These are phyloP conservation scores for Boechera stricta DNA, from an alignment of 345 rosid species.

Conservation along the genomic window DNA sequence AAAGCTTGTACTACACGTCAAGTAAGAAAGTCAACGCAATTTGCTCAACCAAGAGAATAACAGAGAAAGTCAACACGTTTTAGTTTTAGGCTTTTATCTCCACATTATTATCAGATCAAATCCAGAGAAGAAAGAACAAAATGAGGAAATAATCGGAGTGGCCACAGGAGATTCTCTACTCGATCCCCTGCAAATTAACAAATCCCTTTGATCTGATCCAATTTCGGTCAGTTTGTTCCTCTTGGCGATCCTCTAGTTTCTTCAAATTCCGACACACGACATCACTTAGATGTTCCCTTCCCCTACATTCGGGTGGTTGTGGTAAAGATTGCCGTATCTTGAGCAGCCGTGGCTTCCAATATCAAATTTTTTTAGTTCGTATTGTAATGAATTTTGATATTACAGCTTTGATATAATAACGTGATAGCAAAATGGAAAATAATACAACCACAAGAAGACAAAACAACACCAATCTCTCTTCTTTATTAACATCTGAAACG, in stretches of 20 bases:
- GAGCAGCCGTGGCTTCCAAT: neutral
- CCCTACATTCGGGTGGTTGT: neutral
- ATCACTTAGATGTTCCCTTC: slow-evolving; percentile 4
- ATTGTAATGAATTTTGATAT: no score
- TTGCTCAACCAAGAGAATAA: neutral
- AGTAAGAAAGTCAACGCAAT: neutral
- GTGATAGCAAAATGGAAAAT: no score
- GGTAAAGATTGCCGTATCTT: slow-evolving; percentile 12
- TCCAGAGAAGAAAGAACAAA: slow-evolving; percentile 4
- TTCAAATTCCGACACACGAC: neutral
- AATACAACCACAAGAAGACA: no score
- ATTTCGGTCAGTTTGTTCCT: slow-evolving; percentile 49
- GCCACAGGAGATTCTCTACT: slow-evolving; percentile 37
- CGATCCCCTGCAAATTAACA: slow-evolving; percentile 20
- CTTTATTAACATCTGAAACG: no score
- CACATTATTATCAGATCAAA: neutral
- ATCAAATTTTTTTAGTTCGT: no score
- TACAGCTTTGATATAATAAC: no score
- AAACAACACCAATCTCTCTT: no score
- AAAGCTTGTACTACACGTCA: neutral
- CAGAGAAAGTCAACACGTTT: slow-evolving; percentile 23
- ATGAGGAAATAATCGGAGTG: slow-evolving; percentile 45
- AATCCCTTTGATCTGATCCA: slow-evolving; percentile 37
- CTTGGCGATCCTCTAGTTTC: slow-evolving; percentile 39
- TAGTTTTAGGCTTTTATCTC: neutral